Conservation (phyloP, 345 rosid species). For the Cardiospermum halicacabum region DNA sequence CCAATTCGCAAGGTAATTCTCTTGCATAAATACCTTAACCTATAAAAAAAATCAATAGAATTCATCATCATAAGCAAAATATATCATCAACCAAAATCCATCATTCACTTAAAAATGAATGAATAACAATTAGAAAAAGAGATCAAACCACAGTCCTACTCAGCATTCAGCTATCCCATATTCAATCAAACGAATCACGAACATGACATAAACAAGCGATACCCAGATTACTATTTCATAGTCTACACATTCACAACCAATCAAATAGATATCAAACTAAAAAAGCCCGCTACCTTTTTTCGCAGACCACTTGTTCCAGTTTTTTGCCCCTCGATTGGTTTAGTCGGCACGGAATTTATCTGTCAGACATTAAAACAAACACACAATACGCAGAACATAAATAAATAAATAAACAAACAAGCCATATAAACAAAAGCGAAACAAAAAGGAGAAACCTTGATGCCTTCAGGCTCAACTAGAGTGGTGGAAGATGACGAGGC, state of each 20-base stretch:
- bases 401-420: background rate
- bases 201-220: background rate
- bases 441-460: conserved; percentile 38
- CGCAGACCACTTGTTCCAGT: conserved; percentile 85
- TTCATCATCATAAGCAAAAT: background rate
- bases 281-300: conserved; percentile 50
- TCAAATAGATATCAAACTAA: background rate
- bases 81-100: background rate
- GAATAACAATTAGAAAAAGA: background rate
- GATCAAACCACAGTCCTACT: background rate
- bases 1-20: conserved; percentile 92
- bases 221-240: conserved; percentile 2
- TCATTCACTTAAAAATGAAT: background rate
- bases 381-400: background rate
- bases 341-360: conserved; percentile 64
- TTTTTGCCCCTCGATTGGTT: conserved; percentile 79
- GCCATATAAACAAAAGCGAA: background rate
- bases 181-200: background rate
- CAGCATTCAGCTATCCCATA: background rate
- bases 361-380: conserved; percentile 15
- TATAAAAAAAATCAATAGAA: conserved; percentile 12
- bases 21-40: conserved; percentile 88
- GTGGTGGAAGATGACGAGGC: conserved; percentile 62
- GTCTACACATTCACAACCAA: background rate
- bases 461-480: conserved; percentile 63